These are phyloP conservation scores for Flammula alnicola DNA, from an alignment of 1,284 basidiomycete species.

Conservation along the genomic window DNA sequence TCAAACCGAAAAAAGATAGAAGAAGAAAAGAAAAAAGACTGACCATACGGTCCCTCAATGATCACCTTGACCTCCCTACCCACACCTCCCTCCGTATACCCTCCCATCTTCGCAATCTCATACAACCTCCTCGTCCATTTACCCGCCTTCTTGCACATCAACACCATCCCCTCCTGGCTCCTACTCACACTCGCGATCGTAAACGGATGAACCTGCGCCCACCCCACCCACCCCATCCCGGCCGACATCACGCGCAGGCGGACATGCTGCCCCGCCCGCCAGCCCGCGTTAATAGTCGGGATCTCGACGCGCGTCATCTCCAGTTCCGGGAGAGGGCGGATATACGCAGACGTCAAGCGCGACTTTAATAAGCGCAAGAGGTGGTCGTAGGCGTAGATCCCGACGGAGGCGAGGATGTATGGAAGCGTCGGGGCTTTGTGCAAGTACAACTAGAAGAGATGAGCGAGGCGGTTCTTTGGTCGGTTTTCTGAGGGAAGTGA, in stretches of 20 bases:
- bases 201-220: constrained; percentile 75
- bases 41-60: constrained; percentile 80
- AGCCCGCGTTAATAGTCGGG: constrained; percentile 67
- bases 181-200: constrained; percentile 76
- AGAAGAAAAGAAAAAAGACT: constrained; percentile 12
- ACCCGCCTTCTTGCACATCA: too few relatives aligned
- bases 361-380: constrained; percentile 68
- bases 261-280: constrained; percentile 85
- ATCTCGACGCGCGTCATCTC: constrained; percentile 62
- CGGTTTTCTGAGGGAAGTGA: too few relatives aligned
- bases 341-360: constrained; percentile 58
- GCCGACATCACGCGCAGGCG: constrained; percentile 66
- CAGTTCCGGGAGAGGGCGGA: constrained; percentile 59
- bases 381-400: constrained; percentile 67
- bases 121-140: too few relatives aligned
- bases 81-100: constrained; percentile 45
- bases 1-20: not conserved
- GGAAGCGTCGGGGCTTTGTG: constrained; percentile 50
- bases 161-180: constrained; percentile 73
- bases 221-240: constrained; percentile 58
- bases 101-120: constrained; percentile 51
- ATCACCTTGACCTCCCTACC: constrained; percentile 56
- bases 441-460: constrained; percentile 35
- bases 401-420: constrained; percentile 55
- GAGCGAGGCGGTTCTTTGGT: too few relatives aligned